A percentile compares a stretch with the other conserved stretches of the same genome.
These are phyloP conservation scores for Gossypium sturtianum DNA, from an alignment of 345 rosid species.

Conservation along the genomic window DNA sequence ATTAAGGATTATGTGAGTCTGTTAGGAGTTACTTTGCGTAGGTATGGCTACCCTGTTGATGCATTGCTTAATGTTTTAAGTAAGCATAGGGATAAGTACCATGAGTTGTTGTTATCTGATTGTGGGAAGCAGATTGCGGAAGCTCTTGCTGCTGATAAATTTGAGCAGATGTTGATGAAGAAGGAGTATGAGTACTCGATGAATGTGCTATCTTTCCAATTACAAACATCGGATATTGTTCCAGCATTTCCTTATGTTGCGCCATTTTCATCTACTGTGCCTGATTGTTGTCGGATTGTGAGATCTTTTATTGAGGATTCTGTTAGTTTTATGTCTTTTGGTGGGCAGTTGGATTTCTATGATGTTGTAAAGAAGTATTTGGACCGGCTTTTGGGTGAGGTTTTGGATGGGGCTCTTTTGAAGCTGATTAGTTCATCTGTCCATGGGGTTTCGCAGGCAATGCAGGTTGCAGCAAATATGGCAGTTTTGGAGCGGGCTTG, in stretches of 20 bases:
- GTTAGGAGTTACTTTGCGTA: background rate
- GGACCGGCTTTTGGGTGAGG: background rate
- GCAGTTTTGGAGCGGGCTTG: background rate
- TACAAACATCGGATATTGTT: background rate
- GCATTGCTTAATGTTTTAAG: background rate
- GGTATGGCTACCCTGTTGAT: background rate
- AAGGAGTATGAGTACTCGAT: background rate
- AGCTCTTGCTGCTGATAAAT: background rate
- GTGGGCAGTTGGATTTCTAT: background rate
- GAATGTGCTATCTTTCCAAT: background rate
- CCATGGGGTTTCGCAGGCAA: background rate
- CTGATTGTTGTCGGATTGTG: background rate
- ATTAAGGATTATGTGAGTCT: background rate
- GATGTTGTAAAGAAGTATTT: background rate
- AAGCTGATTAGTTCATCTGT: background rate
- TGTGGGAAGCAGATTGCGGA: background rate
- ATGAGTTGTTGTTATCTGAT: background rate
- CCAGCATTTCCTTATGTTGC: background rate
- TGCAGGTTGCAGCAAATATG: background rate
- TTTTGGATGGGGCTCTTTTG: background rate
- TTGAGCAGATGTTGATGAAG: background rate
- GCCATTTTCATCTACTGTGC: background rate
- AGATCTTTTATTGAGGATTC: background rate
- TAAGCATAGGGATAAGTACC: background rate
- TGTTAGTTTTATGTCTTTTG: background rate